These are phyloP conservation scores for Gillenia trifoliata DNA, from an alignment of 306 rosid species.

Conservation along the genomic window DNA sequence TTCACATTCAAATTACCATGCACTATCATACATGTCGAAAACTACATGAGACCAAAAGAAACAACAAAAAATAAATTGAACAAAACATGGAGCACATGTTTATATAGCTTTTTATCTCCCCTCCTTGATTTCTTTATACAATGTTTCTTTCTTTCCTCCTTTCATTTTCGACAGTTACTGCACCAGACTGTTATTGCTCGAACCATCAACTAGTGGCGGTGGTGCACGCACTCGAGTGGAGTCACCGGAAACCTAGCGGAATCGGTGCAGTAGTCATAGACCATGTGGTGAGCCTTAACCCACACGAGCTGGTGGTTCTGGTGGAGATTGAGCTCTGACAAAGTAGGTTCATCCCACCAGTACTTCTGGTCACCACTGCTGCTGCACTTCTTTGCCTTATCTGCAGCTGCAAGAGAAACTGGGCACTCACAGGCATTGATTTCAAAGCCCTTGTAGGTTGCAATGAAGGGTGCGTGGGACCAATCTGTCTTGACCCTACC, in stretches of 20 bases:
- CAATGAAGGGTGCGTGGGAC: slow-evolving; percentile 84
- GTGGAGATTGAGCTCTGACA: slow-evolving; percentile 60
- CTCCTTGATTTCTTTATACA: slow-evolving; percentile 3
- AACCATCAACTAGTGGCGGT: slow-evolving; percentile 36
- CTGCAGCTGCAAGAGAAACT: slow-evolving; percentile 21
- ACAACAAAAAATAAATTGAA: background rate
- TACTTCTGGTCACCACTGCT: slow-evolving; percentile 52
- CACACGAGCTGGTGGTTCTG: slow-evolving; percentile 91
- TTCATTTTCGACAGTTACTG: background rate
- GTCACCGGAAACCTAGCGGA: slow-evolving; percentile 54
- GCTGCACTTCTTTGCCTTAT: slow-evolving; percentile 44
- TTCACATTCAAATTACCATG: background rate
- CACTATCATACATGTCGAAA: background rate
- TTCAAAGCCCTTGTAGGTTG: slow-evolving; percentile 60
- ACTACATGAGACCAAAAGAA: background rate
- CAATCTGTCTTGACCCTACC: slow-evolving; percentile 93
- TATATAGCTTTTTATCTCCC: background rate
- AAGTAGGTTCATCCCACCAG: slow-evolving; percentile 86
- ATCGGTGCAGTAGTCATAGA: slow-evolving; percentile 83
- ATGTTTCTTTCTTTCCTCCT: background rate
- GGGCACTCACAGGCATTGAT: slow-evolving; percentile 66
- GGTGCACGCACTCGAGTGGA: slow-evolving; percentile 79
- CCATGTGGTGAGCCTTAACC: slow-evolving; percentile 88
- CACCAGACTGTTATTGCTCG: background rate
- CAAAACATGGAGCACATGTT: slow-evolving; percentile 31